Base-by-base conservation (phyloP, 179 eudicot genomes). In the Silene coronaria region DNA sequence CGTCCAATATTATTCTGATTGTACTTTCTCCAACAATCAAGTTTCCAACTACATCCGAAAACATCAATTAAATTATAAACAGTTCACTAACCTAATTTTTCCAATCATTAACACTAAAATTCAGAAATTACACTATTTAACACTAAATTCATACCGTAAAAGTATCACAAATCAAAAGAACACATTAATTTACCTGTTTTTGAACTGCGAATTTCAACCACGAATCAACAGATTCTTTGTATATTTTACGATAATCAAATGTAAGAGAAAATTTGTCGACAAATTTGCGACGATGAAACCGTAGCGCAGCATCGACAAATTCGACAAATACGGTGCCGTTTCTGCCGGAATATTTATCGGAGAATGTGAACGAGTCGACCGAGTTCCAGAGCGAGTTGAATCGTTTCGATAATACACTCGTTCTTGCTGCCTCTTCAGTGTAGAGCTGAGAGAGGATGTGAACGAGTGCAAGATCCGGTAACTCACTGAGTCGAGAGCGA, bases 351-450 rank as follows among this genome's bases (percentile, higher is more conserved):
- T 28, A 5, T 17, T 70, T 28, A 6, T 71, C 76, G 82, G 73
- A 64, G 19, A 80, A 76, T 3, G 3, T 38, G 30, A 80, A 69
- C 2, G 19, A 28, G 38, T 75, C 3, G 45, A 80, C 62, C 36
- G 79, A 76, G 67, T 76, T 80, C 76, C 76, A 80, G 70, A 80
- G 42, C 61, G 79, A 76, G 73, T 71, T 64, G 79, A 80, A 80
- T 38, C 82, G 82, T 58, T 76, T 80, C 6, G 79, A 76, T n/a
- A 80, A 42, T 0, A 80, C 26, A 7, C 22, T 38, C 21, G 82
- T 76, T 46, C 51, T 71, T 7, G 62, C 82, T 0, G 82, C 82
- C 76, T 80, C 79, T 38, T 71, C 55, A 36, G 73, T 12, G 76
- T 8, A 58, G 3, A 80, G 62, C 42, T 76, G 62, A 27, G 82